A percentile compares a stretch with the other conserved stretches of the same genome.
Evolutionary conservation across 352 stramenopile genomes (phyloP).

Genomic region (Globisporangium polare): DNA sequence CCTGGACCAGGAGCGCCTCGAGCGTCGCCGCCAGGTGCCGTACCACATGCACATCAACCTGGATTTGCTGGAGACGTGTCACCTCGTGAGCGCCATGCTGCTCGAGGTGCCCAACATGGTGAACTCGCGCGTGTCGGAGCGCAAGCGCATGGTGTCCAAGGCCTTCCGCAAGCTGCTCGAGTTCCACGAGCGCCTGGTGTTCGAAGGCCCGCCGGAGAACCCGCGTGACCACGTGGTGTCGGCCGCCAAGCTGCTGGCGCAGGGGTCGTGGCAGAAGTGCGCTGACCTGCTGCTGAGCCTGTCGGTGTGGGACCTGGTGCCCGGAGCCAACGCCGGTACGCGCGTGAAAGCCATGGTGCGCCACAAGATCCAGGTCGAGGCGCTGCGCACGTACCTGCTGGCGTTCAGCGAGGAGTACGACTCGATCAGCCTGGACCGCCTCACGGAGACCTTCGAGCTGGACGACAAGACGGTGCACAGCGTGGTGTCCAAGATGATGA

Average conservation of each 20-base stretch:
- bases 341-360: constrained; percentile 90
- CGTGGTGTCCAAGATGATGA: constrained; percentile 99
- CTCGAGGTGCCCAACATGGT: constrained; percentile 98
- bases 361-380: constrained; percentile 95
- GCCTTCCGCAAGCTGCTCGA: constrained; percentile 93
- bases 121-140: constrained; percentile 72
- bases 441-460: constrained; percentile 98
- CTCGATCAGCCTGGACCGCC: constrained; percentile 89
- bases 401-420: constrained; percentile 96
- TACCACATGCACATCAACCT: constrained; percentile 99
- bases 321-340: constrained; percentile 74
- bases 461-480: constrained; percentile 94
- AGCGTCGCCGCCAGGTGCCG: constrained; percentile 95
- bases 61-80: constrained; percentile 97
- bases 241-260: constrained; percentile 91
- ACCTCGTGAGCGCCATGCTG: constrained; percentile 98
- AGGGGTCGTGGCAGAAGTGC: constrained; percentile 95
- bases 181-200: constrained; percentile 91
- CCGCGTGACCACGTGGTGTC: constrained; percentile 97
- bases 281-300: constrained; percentile 84
- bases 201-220: constrained; percentile 97
- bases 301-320: constrained; percentile 96
- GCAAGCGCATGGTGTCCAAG: constrained; percentile 91
- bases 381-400: constrained; percentile 95
- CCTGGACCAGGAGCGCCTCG: constrained; percentile 95